phyloP scores from a whole-genome alignment of 305 asterid species.

The Stenogyne calaminthoides region DNA sequence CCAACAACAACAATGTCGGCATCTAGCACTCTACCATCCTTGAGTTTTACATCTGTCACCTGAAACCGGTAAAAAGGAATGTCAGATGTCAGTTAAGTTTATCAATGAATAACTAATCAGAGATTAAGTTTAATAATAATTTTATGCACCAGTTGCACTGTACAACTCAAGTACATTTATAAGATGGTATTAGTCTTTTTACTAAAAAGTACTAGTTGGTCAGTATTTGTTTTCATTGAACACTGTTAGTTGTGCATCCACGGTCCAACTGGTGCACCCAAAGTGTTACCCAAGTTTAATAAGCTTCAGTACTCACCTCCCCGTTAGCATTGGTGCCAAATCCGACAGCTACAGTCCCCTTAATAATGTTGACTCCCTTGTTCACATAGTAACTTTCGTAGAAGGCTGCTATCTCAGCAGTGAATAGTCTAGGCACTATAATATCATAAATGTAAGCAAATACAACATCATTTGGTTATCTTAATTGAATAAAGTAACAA shows the following conservation, averaged over 20 bases:
- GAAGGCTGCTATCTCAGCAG: conserved; percentile 82
- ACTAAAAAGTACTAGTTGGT: too few relatives aligned
- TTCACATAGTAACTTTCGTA: conserved; percentile 77
- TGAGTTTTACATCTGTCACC: conserved; percentile 80
- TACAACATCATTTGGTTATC: not conserved
- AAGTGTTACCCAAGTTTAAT: not conserved
- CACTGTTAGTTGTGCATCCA: too few relatives aligned
- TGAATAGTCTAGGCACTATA: conserved; percentile 94
- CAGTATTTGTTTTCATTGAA: too few relatives aligned
- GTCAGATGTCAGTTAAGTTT: not conserved
- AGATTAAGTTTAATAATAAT: not conserved
- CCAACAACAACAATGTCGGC: conserved; percentile 94
- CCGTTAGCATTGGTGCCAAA: conserved; percentile 64
- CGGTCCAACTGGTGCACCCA: too few relatives aligned
- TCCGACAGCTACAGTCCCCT: conserved; percentile 89
- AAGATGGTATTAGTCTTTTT: too few relatives aligned
- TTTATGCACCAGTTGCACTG: too few relatives aligned
- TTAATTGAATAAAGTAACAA: not conserved
- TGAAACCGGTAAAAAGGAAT: conserved; percentile 33
- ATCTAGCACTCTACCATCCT: conserved; percentile 86
- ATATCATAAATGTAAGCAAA: conserved; percentile 20
- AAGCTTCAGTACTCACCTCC: conserved; percentile 51
- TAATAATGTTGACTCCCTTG: conserved; percentile 79
- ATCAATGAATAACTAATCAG: conserved; percentile 14
- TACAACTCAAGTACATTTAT: too few relatives aligned